phyloP scores from a whole-genome alignment of 352 stramenopile genomes.

The Phytophthora ramorum region DNA sequence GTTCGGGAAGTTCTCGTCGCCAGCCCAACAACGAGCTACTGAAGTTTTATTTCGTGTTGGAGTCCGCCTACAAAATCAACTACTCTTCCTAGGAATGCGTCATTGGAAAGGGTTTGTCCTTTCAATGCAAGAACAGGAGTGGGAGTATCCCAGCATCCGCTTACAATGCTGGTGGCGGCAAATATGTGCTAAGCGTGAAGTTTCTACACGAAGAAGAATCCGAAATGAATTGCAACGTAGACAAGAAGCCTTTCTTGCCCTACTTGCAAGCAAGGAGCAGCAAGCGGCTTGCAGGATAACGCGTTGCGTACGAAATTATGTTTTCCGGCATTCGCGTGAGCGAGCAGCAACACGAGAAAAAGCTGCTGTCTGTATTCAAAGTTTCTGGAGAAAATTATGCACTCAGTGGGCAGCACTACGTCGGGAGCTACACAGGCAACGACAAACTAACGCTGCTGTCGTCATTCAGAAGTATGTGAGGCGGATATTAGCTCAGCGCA shows the following conservation, averaged over 20 bases:
- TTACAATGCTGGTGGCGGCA: slow-evolving; percentile 76
- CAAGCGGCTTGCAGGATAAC: slow-evolving; percentile 59
- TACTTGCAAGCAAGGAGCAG: slow-evolving; percentile 55
- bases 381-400: slow-evolving; percentile 59
- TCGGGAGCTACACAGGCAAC: slow-evolving; percentile 44
- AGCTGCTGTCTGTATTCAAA: slow-evolving; percentile 51
- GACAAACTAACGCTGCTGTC: slow-evolving; percentile 43
- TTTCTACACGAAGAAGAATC: slow-evolving; percentile 35
- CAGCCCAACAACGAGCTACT: slow-evolving; percentile 63
- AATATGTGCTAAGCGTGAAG: slow-evolving; percentile 36
- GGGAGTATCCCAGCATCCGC: slow-evolving; percentile 10
- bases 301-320: slow-evolving; percentile 40
- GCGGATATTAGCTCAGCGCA: slow-evolving; percentile 41
- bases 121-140: slow-evolving; percentile 21
- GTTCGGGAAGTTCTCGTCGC: slow-evolving; percentile 64
- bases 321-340: background rate
- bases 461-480: slow-evolving; percentile 53
- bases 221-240: slow-evolving; percentile 50
- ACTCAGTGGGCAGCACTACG: slow-evolving; percentile 57
- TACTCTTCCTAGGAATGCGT: slow-evolving; percentile 49
- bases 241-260: slow-evolving; percentile 46
- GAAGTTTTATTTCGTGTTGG: slow-evolving; percentile 54
- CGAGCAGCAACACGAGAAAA: slow-evolving; percentile 9
- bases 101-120: slow-evolving; percentile 51
- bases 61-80: slow-evolving; percentile 44